Conservation (phyloP, 352 stramenopile species). For the Salisapilia sapeloensis region DNA sequence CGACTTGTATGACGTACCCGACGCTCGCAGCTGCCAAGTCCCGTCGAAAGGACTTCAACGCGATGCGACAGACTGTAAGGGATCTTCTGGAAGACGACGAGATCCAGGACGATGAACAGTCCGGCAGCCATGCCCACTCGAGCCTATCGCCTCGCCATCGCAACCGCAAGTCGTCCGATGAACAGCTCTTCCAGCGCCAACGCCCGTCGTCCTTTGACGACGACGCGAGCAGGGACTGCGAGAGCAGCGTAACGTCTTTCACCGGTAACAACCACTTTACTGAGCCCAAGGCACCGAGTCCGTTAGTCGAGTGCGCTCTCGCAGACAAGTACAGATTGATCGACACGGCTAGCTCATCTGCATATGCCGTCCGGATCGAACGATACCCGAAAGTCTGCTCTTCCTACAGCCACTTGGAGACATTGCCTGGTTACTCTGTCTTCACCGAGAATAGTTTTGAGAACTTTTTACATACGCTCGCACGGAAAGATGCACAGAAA, state of each 20-base stretch:
- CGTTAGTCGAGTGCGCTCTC: constrained; percentile 29
- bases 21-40: no score
- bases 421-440: constrained; percentile 22
- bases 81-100: constrained; percentile 34
- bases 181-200: constrained; percentile 41
- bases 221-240: constrained; percentile 14
- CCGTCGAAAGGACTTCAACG: no score
- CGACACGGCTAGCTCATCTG: constrained; percentile 49
- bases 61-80: constrained; percentile 61
- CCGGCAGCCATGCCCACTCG: constrained; percentile 12
- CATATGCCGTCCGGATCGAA: constrained; percentile 63
- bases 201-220: constrained; percentile 20
- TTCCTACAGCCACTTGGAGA: constrained; percentile 53
- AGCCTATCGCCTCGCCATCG: constrained; percentile 5
- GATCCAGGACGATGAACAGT: constrained; percentile 4
- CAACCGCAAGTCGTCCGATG: constrained; percentile 15
- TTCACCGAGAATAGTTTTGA: constrained; percentile 64
- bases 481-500: constrained; percentile 27
- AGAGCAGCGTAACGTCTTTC: constrained; percentile 12
- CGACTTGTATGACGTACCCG: background rate
- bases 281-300: background rate
- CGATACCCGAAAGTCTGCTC: constrained; percentile 55
- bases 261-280: background rate
- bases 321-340: constrained; percentile 53
- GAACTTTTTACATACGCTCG: constrained; percentile 45